Percentiles rank a stretch among this genome's conserved stretches.
phyloP scores from a whole-genome alignment of 352 stramenopile genomes.

The Aphanomyces astaci region DNA sequence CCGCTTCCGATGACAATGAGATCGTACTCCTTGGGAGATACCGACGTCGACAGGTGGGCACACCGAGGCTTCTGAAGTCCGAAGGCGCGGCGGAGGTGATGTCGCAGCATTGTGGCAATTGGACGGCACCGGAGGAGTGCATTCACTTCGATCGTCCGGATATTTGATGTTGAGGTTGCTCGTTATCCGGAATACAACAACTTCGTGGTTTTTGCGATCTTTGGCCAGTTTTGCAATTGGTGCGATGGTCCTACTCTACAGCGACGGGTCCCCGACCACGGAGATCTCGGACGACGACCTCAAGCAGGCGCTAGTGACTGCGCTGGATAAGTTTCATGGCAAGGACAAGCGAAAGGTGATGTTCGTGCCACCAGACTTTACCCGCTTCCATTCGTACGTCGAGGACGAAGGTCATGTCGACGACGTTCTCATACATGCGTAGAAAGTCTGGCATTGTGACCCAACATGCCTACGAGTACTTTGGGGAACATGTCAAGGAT shows the following conservation, averaged over 20 bases:
- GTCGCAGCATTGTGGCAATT: neutral
- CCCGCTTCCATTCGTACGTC: slow-evolving; percentile 90
- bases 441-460: slow-evolving; percentile 90
- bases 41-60: neutral
- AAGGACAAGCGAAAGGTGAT: slow-evolving; percentile 50
- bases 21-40: slow-evolving; percentile 48
- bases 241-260: slow-evolving; percentile 60
- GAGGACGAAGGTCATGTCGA: neutral
- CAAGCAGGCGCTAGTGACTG: slow-evolving; percentile 49
- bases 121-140: neutral
- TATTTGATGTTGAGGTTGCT: slow-evolving; percentile 3
- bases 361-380: slow-evolving; percentile 95
- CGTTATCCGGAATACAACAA: neutral
- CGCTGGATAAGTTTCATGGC: slow-evolving; percentile 57
- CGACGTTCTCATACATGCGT: slow-evolving; percentile 1
- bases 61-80: neutral
- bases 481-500: slow-evolving; percentile 74
- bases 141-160: neutral
- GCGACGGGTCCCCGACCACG: slow-evolving; percentile 57
- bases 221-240: neutral
- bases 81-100: neutral
- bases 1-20: slow-evolving; percentile 84
- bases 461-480: slow-evolving; percentile 89
- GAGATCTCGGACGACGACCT: slow-evolving; percentile 55
- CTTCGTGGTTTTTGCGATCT: slow-evolving; percentile 4